Conservation (phyloP, 495 filamentous ascomycete species). For the Collariella sp. region DNA sequence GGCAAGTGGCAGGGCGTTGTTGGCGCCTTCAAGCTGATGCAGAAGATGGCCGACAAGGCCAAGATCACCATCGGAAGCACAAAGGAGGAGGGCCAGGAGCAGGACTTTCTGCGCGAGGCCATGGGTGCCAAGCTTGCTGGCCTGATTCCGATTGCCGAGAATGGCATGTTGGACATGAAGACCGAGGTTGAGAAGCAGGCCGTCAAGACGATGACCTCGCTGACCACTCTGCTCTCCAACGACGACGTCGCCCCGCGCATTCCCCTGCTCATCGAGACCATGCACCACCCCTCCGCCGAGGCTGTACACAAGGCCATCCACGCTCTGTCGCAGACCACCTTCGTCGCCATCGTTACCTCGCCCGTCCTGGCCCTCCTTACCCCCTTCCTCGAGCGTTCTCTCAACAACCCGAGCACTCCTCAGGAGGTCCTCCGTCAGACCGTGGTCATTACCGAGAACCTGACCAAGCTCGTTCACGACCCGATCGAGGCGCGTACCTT, state of each 20-base stretch:
- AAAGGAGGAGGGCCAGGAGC: slow-evolving; percentile 70
- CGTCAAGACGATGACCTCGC: slow-evolving; percentile 77
- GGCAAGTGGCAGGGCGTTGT: slow-evolving; percentile 96
- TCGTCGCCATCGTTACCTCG: slow-evolving; percentile 95
- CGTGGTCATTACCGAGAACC: slow-evolving; percentile 95
- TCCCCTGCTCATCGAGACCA: slow-evolving; percentile 85
- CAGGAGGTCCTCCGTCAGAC: slow-evolving; percentile 95
- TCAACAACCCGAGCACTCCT: slow-evolving; percentile 80
- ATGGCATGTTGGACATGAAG: slow-evolving; percentile 95
- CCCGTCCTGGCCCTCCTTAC: slow-evolving; percentile 95
- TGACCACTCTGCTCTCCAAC: slow-evolving; percentile 88
- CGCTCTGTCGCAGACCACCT: slow-evolving; percentile 95
- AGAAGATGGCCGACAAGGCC: slow-evolving; percentile 86
- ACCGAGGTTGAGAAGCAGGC: slow-evolving; percentile 81
- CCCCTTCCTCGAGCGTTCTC: slow-evolving; percentile 83
- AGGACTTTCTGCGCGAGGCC: slow-evolving; percentile 78
- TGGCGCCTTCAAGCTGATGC: slow-evolving; percentile 71
- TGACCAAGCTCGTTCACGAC: slow-evolving; percentile 98
- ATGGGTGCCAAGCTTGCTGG: slow-evolving; percentile 89
- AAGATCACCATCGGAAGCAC: slow-evolving; percentile 70
- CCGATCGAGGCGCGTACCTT: slow-evolving; percentile 93
- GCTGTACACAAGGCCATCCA: slow-evolving; percentile 91
- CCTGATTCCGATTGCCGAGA: slow-evolving; percentile 86
- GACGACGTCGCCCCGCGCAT: slow-evolving; percentile 93
- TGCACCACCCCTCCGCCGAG: slow-evolving; percentile 88